These are phyloP conservation scores for Firmiana major DNA, from an alignment of 345 rosid genomes.

Conservation along the genomic window DNA sequence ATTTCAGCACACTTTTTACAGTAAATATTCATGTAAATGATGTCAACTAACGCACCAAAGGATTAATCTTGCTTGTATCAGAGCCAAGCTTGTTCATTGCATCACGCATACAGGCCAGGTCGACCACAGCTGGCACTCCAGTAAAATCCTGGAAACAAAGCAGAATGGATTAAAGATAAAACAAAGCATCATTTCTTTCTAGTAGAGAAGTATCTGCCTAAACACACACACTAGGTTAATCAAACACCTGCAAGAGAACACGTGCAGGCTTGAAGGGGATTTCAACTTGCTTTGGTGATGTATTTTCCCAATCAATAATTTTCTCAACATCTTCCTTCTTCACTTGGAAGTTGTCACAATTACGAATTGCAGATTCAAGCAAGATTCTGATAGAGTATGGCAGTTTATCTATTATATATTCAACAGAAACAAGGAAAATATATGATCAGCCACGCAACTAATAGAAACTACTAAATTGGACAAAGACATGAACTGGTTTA, in stretches of 20 bases:
- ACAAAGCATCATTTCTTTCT: not conserved
- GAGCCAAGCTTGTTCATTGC: slow-evolving; percentile 88
- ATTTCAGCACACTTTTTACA: not conserved
- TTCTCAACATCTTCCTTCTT: slow-evolving; percentile 90
- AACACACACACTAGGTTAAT: not conserved
- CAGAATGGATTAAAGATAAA: slow-evolving; percentile 11
- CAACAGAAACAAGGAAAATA: slow-evolving; percentile 12
- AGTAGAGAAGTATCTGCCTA: not conserved
- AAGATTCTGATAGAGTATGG: slow-evolving; percentile 93
- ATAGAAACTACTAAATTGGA: not conserved
- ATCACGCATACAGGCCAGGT: slow-evolving; percentile 98
- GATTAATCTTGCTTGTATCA: slow-evolving; percentile 87
- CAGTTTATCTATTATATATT: slow-evolving; percentile 55
- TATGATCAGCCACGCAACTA: not conserved
- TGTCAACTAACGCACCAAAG: slow-evolving; percentile 43
- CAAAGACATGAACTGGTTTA: not conserved
- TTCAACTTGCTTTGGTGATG: slow-evolving; percentile 90
- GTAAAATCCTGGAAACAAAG: slow-evolving; percentile 73
- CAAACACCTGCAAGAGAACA: slow-evolving; percentile 79
- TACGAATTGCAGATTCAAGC: slow-evolving; percentile 92
- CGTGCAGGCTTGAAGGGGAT: slow-evolving; percentile 98
- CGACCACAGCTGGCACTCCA: slow-evolving; percentile 98
- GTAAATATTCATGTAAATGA: not conserved
- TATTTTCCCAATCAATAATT: slow-evolving; percentile 91
- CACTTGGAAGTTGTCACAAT: slow-evolving; percentile 96